Percentiles rank a stretch among this genome's conserved stretches.
Conservation (phyloP, 2,329 filamentous ascomycete species). For the Monosporascus sp. region DNA sequence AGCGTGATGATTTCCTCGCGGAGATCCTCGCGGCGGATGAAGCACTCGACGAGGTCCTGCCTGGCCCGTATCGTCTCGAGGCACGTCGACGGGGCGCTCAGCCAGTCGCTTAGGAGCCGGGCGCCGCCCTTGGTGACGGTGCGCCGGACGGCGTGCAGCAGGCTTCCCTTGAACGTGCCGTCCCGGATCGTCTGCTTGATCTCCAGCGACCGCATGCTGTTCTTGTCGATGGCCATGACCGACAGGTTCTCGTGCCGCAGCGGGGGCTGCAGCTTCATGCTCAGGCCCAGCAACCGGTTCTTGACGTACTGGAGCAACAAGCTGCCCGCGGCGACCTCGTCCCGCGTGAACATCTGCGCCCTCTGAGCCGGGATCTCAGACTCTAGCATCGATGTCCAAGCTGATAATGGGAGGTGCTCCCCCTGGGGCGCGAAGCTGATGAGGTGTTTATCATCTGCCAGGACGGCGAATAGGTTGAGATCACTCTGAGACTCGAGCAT, state of each 20-base stretch:
- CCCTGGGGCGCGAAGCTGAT: slow-evolving; percentile 62
- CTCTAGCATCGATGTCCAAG: slow-evolving; percentile 77
- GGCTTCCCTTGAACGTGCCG: slow-evolving; percentile 70
- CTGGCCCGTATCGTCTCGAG: slow-evolving; percentile 70
- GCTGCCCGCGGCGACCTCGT: slow-evolving; percentile 72
- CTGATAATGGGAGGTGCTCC: slow-evolving; percentile 43
- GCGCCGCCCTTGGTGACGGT: slow-evolving; percentile 91
- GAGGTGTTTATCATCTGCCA: slow-evolving; percentile 69
- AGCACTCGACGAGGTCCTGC: slow-evolving; percentile 73
- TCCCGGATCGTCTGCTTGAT: slow-evolving; percentile 83
- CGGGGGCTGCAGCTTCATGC: slow-evolving; percentile 79
- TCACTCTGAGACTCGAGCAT: slow-evolving; percentile 51
- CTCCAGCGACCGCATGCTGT: slow-evolving; percentile 83
- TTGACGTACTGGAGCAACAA: slow-evolving; percentile 81
- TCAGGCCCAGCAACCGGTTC: slow-evolving; percentile 68
- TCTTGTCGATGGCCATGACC: slow-evolving; percentile 87
- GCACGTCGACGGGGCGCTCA: slow-evolving; percentile 90
- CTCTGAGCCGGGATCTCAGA: slow-evolving; percentile 54
- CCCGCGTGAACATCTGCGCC: slow-evolving; percentile 51
- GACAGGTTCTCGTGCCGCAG: slow-evolving; percentile 67
- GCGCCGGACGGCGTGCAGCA: slow-evolving; percentile 81
- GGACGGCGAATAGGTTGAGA: slow-evolving; percentile 58
- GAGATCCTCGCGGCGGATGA: slow-evolving; percentile 61
- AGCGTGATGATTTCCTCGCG: slow-evolving; percentile 64
- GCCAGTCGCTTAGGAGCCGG: slow-evolving; percentile 73